phyloP scores from a whole-genome alignment of 352 stramenopile genomes.

The Peronospora farinosa region DNA sequence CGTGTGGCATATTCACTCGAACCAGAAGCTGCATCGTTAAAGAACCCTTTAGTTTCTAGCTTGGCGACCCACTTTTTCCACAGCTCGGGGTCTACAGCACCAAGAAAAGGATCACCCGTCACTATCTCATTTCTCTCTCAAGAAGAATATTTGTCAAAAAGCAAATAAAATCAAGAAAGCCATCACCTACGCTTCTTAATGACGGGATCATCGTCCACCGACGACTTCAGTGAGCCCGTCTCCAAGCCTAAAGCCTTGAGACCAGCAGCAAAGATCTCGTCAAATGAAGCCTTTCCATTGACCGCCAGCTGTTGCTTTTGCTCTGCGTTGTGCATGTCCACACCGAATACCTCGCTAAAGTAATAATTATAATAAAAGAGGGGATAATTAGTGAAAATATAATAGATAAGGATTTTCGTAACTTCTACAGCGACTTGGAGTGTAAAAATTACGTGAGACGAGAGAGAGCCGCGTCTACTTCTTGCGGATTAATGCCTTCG shows the following conservation, averaged over 20 bases:
- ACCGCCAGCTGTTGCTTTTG: slow-evolving; percentile 49
- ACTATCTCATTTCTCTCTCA: background rate
- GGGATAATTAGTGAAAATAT: background rate
- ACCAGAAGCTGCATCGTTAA: slow-evolving; percentile 49
- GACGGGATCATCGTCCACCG: slow-evolving; percentile 58
- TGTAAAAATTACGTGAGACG: slow-evolving; percentile 36
- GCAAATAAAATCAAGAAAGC: too few species aligned
- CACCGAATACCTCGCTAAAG: slow-evolving; percentile 59
- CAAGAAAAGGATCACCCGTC: slow-evolving; percentile 4
- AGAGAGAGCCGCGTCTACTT: slow-evolving; percentile 61
- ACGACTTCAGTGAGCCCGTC: slow-evolving; percentile 30
- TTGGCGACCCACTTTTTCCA: slow-evolving; percentile 87
- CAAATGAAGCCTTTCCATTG: slow-evolving; percentile 38
- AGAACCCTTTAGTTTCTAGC: slow-evolving; percentile 82
- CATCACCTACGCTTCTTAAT: slow-evolving; percentile 65
- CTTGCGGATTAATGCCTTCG: slow-evolving; percentile 44
- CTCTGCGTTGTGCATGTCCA: slow-evolving; percentile 51
- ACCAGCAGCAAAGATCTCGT: slow-evolving; percentile 66
- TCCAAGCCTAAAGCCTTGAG: slow-evolving; percentile 55
- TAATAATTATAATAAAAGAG: slow-evolving; percentile 1
- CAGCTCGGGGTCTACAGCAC: slow-evolving; percentile 58
- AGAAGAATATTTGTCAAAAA: background rate
- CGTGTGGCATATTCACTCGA: slow-evolving; percentile 56
- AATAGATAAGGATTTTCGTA: background rate
- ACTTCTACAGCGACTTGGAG: slow-evolving; percentile 28